A percentile compares a stretch with the other conserved stretches of the same genome.
phyloP scores from a whole-genome alignment of 441 rosid genomes.

The Populus tomentosa region DNA sequence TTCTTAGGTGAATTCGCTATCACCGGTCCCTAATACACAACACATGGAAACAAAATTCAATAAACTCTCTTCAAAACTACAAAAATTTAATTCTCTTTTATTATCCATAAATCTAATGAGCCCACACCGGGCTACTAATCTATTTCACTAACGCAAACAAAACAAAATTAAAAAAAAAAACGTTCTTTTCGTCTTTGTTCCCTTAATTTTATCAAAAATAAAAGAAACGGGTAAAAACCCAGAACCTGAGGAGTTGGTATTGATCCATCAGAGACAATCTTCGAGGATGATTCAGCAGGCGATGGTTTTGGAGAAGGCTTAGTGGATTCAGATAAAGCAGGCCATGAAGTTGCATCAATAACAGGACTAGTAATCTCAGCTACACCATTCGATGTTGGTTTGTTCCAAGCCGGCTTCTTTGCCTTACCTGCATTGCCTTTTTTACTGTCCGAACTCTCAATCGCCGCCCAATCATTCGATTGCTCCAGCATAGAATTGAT shows the following conservation, averaged over 20 bases:
- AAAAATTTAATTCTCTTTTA: not conserved
- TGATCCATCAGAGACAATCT: conserved; percentile 50
- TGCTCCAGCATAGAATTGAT: not conserved
- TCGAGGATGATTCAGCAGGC: conserved; percentile 45
- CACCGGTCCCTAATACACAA: conserved; percentile 37
- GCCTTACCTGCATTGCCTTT: conserved; percentile 25
- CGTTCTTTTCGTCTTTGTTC: too few relatives aligned
- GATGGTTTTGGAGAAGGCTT: conserved; percentile 48
- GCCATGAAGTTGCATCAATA: conserved; percentile 82
- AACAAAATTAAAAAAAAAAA: not conserved
- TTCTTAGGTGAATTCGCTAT: conserved; percentile 36
- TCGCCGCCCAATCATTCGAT: conserved; percentile 19
- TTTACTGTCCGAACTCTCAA: conserved; percentile 7
- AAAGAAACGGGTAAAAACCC: not conserved
- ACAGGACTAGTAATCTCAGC: conserved; percentile 38
- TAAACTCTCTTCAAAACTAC: not conserved
- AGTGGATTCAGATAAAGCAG: conserved; percentile 69
- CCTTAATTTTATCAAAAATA: not conserved
- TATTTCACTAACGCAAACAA: not conserved
- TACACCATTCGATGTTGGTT: conserved; percentile 48
- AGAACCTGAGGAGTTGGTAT: conserved; percentile 40
- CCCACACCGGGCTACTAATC: not conserved
- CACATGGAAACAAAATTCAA: not conserved
- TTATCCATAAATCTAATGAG: not conserved
- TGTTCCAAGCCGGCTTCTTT: conserved; percentile 58